Conservation (phyloP, 78 protist genomes). For the Emiliania huxleyi region DNA sequence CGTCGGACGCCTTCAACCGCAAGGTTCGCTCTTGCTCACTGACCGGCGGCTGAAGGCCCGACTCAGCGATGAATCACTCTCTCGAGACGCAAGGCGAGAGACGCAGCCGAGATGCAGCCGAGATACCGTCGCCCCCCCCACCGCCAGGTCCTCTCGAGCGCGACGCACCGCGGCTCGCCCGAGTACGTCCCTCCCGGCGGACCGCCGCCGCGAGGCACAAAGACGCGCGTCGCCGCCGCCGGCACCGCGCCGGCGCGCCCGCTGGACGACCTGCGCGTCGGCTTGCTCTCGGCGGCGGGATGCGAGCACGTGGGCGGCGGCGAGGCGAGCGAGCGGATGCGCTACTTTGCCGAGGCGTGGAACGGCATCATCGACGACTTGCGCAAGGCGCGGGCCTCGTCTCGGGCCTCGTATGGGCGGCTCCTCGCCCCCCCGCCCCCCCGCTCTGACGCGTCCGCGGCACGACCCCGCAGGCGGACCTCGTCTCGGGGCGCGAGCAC, state of each 20-base stretch:
- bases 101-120: too few species aligned
- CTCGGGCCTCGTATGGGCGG: not conserved
- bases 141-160: too few species aligned
- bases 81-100: too few species aligned
- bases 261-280: not conserved
- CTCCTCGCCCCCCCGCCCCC: too few species aligned
- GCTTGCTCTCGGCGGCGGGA: not conserved
- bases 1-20: not conserved
- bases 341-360: constrained; percentile 8
- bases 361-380: not conserved
- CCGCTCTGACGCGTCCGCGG: too few species aligned
- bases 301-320: not conserved
- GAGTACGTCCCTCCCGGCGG: too few species aligned
- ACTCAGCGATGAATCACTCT: too few species aligned
- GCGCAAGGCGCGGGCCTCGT: not conserved
- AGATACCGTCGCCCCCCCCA: too few species aligned
- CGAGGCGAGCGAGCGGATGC: not conserved
- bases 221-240: not conserved
- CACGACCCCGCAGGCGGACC: too few species aligned
- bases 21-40: not conserved
- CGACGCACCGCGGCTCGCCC: too few species aligned
- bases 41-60: too few species aligned
- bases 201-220: too few species aligned
- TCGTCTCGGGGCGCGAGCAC: not conserved
- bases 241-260: not conserved